A percentile compares a stretch with the other conserved stretches of the same genome.
Conservation (phyloP, 495 filamentous ascomycete species). For the Aspergillus ostianus region DNA sequence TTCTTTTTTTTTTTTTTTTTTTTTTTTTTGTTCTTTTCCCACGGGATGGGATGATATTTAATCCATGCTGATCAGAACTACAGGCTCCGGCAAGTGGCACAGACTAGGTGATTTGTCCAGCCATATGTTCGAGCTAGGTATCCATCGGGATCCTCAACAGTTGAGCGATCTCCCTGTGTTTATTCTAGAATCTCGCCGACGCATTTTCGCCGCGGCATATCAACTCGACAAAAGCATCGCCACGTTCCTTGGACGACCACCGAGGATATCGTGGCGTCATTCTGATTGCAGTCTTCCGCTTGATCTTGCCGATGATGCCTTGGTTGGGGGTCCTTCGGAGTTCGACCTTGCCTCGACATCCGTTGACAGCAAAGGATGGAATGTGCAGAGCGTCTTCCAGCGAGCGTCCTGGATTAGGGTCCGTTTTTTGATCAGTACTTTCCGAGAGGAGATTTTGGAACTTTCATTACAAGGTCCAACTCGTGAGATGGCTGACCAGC, state of each 20-base stretch:
- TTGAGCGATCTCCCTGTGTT: constrained; percentile 39
- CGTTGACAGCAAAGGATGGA: constrained; percentile 54
- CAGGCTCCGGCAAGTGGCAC: constrained; percentile 30
- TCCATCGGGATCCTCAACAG: constrained; percentile 48
- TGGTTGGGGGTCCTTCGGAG: constrained; percentile 37
- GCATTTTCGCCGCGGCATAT: constrained; percentile 49
- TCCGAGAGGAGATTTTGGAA: constrained; percentile 59
- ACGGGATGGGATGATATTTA: neutral
- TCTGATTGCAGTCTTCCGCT: constrained; percentile 52
- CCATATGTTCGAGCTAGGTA: constrained; percentile 50
- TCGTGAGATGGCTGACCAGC: constrained; percentile 25
- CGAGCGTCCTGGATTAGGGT: constrained; percentile 43
- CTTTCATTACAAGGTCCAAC: constrained; percentile 43
- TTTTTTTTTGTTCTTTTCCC: too few species aligned
- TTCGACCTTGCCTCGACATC: constrained; percentile 28
- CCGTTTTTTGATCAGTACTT: constrained; percentile 43
- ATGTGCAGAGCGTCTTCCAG: constrained; percentile 32
- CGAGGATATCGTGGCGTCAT: constrained; percentile 48
- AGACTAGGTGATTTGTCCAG: constrained; percentile 33
- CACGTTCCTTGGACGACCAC: constrained; percentile 54
- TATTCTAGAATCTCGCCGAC: constrained; percentile 43
- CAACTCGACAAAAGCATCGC: constrained; percentile 49
- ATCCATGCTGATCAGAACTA: neutral
- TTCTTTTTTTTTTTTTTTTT: too few species aligned
- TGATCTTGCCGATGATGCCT: constrained; percentile 49